phyloP scores from a whole-genome alignment of 805 yeast species.

The Spencermartinsiella europaea region DNA sequence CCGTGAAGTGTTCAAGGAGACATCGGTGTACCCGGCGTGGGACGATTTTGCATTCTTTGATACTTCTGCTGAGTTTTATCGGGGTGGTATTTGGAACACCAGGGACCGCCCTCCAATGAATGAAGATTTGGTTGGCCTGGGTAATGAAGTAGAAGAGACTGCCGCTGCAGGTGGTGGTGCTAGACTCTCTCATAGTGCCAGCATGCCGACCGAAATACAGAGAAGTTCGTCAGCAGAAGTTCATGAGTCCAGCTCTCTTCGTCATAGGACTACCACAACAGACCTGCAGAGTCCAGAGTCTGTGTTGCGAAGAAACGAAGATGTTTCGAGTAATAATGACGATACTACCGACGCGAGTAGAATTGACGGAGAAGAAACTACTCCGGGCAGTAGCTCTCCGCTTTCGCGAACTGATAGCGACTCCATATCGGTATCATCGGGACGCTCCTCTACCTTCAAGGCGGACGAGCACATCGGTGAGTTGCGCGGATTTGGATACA shows the following conservation, averaged over 20 bases:
- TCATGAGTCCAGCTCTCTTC: not conserved
- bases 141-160: not conserved
- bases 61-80: constrained; percentile 62
- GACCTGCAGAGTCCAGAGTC: too few relatives aligned
- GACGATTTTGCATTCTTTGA: constrained; percentile 76
- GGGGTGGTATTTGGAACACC: constrained; percentile 92
- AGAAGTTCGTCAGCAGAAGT: not conserved
- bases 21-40: constrained; percentile 81
- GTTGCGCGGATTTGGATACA: constrained; percentile 14
- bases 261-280: not conserved
- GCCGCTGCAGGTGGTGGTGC: not conserved
- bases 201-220: not conserved
- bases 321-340: not conserved
- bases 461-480: constrained; percentile 19
- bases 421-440: not conserved
- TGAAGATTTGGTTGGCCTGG: not conserved
- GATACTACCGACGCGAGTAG: not conserved
- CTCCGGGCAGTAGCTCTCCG: not conserved
- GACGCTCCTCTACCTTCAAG: constrained; percentile 2
- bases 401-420: not conserved
- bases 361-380: not conserved
- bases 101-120: constrained; percentile 27
- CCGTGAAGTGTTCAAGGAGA: constrained; percentile 70
- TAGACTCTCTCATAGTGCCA: not conserved
- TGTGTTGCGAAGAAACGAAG: not conserved